Conservation (phyloP, 257 asterid species). For the Solanum medicagineum region DNA sequence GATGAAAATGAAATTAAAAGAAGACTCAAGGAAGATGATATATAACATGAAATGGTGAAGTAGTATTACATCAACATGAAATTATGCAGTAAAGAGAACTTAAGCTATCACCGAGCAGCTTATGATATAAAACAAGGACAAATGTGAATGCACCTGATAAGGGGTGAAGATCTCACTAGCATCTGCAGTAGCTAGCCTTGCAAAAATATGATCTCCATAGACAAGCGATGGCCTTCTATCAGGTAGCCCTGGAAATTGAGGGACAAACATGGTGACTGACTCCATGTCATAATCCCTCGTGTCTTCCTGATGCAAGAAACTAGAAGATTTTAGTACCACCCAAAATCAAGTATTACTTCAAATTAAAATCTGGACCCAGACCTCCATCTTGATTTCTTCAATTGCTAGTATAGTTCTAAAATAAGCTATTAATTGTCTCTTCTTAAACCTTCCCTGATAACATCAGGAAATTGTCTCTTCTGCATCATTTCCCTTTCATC, state of each 20-base stretch:
- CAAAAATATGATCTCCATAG: constrained; percentile 50
- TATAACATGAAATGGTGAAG: no score
- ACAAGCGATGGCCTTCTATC: constrained; percentile 97
- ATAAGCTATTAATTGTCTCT: constrained; percentile 32
- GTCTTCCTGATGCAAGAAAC: constrained; percentile 47
- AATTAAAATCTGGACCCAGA: constrained; percentile 6
- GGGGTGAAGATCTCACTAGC: constrained; percentile 5
- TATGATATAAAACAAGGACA: not conserved
- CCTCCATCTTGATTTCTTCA: constrained; percentile 98
- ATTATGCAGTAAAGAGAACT: not conserved
- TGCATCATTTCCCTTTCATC: constrained; percentile 36
- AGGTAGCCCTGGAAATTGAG: constrained; percentile 92
- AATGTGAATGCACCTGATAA: constrained; percentile 45
- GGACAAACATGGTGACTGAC: constrained; percentile 42
- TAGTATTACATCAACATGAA: not conserved
- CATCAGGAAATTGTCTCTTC: constrained; percentile 37
- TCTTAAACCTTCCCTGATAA: constrained; percentile 37
- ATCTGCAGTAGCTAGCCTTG: constrained; percentile 30
- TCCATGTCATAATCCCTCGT: constrained; percentile 79
- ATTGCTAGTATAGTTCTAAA: constrained; percentile 54
- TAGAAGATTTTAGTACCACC: not conserved
- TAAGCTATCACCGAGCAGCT: not conserved
- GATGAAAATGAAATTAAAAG: not conserved
- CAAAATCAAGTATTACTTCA: not conserved
- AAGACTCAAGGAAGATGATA: not conserved